Conservation (phyloP, 2,329 filamentous ascomycete species). For the Aaosphaeria pasadenensis region DNA sequence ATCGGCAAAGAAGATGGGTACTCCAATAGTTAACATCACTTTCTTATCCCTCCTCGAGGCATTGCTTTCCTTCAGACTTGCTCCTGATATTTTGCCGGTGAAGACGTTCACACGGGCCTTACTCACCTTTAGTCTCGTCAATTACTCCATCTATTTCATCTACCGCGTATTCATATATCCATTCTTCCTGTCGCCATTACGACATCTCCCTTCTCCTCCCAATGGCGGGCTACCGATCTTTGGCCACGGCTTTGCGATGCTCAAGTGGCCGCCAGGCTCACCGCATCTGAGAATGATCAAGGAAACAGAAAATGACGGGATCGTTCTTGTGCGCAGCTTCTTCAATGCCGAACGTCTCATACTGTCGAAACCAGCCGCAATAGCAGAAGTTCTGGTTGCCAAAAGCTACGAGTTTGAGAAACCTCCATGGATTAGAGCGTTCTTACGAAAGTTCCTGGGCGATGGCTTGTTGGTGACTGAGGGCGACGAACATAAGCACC, state of each 20-base stretch:
- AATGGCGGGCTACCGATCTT: conserved; percentile 29
- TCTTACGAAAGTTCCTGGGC: conserved; percentile 49
- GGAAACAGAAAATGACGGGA: conserved; percentile 38
- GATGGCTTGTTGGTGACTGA: conserved; percentile 52
- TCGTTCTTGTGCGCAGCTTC: conserved; percentile 39
- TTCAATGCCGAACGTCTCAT: conserved; percentile 39
- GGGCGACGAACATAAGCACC: conserved; percentile 49
- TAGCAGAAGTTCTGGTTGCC: conserved; percentile 53
- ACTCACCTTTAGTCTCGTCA: conserved; percentile 13
- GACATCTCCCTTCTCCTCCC: conserved; percentile 34
- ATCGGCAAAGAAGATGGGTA: not conserved
- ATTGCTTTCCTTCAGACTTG: not conserved
- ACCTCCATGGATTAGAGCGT: conserved; percentile 41
- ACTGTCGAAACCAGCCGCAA: conserved; percentile 37
- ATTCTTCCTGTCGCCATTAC: conserved; percentile 37
- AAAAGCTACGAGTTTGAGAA: conserved; percentile 56
- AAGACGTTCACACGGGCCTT: conserved; percentile 14
- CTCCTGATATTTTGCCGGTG: not conserved
- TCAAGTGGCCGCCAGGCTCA: conserved; percentile 31
- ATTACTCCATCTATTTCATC: conserved; percentile 12
- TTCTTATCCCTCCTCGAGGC: not conserved
- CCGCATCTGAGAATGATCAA: conserved; percentile 35
- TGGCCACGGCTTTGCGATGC: conserved; percentile 35
- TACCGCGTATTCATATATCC: conserved; percentile 33
- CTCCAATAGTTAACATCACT: not conserved